Evolutionary conservation across 2,329 filamentous ascomycete genomes (phyloP).

Genomic region (Geosmithia flava): DNA sequence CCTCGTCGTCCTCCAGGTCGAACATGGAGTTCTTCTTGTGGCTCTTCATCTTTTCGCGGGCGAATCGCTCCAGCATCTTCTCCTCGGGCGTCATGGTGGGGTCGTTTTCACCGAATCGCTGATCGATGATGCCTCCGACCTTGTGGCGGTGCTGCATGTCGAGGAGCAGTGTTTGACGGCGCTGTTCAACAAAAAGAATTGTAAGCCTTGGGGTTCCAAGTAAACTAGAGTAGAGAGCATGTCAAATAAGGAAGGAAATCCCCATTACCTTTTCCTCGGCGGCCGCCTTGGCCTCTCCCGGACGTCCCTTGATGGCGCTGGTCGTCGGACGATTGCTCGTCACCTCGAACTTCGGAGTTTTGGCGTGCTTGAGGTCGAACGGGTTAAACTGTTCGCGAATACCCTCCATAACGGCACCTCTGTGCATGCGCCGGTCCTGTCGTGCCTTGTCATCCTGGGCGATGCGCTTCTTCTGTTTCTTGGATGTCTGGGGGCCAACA

Average conservation of each 20-base stretch:
- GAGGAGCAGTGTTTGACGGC: slow-evolving; percentile 71
- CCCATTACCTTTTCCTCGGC: slow-evolving; percentile 65
- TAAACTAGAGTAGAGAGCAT: neutral
- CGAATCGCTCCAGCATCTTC: slow-evolving; percentile 81
- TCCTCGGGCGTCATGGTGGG: slow-evolving; percentile 89
- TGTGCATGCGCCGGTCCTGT: slow-evolving; percentile 62
- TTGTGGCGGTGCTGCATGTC: slow-evolving; percentile 87
- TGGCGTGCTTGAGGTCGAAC: slow-evolving; percentile 79
- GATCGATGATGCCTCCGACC: slow-evolving; percentile 82
- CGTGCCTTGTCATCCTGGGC: slow-evolving; percentile 53
- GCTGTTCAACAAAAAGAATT: slow-evolving; percentile 25
- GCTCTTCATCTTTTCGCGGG: slow-evolving; percentile 69
- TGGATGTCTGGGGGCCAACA: slow-evolving; percentile 82
- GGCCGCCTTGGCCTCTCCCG: slow-evolving; percentile 71
- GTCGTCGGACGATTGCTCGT: slow-evolving; percentile 51
- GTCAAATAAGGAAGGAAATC: too few relatives aligned
- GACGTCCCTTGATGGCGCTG: slow-evolving; percentile 54
- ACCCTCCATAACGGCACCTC: slow-evolving; percentile 63
- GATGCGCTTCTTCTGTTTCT: slow-evolving; percentile 78
- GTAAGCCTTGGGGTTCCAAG: neutral
- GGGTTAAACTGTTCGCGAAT: slow-evolving; percentile 97
- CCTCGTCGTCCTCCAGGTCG: slow-evolving; percentile 71
- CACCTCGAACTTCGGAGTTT: slow-evolving; percentile 75
- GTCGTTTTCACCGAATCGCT: slow-evolving; percentile 92
- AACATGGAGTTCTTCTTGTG: slow-evolving; percentile 73